Evolutionary conservation across 75 land plant genomes (phyloP).

Genomic region (Pinus albicaulis): DNA sequence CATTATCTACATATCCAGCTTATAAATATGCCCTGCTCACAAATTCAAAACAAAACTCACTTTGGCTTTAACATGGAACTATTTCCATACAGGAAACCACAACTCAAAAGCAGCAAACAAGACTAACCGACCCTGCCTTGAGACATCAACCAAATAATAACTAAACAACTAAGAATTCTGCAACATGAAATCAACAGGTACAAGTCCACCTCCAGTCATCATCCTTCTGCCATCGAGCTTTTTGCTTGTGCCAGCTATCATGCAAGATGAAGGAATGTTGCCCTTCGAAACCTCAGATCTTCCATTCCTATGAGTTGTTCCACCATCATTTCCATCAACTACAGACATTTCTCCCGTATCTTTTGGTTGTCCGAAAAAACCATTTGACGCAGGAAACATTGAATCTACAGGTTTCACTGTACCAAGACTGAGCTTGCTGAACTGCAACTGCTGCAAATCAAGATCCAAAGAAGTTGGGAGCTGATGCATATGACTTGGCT

Average conservation of each 20-base stretch:
- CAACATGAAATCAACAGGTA: background rate
- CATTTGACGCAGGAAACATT: background rate
- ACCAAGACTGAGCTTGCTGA: slow-evolving; percentile 9
- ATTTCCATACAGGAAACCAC: background rate
- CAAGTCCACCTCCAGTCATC: slow-evolving; percentile 6
- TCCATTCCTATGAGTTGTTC: slow-evolving; percentile 7
- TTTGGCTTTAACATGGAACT: background rate
- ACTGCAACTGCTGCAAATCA: slow-evolving; percentile 10
- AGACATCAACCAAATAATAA: background rate
- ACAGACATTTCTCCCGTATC: background rate
- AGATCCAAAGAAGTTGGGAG: background rate
- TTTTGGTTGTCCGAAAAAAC: background rate
- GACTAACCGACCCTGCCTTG: background rate
- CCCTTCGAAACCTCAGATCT: slow-evolving; percentile 8
- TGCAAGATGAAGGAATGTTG: slow-evolving; percentile 4
- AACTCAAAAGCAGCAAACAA: background rate
- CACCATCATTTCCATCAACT: slow-evolving; percentile 2
- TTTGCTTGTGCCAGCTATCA: slow-evolving; percentile 6
- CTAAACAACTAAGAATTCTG: background rate
- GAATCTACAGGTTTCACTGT: slow-evolving; percentile 1
- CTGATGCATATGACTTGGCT: background rate
- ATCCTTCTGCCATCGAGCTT: slow-evolving; percentile 6
- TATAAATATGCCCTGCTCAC: background rate
- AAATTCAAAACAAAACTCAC: background rate
- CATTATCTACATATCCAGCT: slow-evolving; percentile 2